phyloP scores from a whole-genome alignment of 2,329 filamentous ascomycete species.

The Emergomyces pasteurianus region DNA sequence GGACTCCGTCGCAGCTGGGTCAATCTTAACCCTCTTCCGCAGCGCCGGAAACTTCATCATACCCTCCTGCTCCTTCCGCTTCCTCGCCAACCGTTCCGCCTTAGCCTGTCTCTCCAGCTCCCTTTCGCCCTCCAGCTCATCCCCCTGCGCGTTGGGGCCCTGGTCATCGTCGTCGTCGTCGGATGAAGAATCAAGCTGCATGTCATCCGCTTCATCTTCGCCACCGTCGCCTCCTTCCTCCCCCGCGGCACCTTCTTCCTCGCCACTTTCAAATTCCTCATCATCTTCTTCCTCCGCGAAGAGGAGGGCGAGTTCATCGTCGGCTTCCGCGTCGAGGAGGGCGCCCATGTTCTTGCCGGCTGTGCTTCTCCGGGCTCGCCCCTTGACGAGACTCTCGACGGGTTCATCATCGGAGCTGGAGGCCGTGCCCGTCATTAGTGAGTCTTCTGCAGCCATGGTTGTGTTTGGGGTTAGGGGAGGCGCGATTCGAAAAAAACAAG shows the following conservation, averaged over 20 bases:
- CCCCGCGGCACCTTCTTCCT: constrained; percentile 48
- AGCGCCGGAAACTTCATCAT: constrained; percentile 46
- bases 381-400: constrained; percentile 52
- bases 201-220: constrained; percentile 54
- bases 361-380: constrained; percentile 63
- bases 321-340: constrained; percentile 62
- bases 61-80: constrained; percentile 67
- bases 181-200: constrained; percentile 74
- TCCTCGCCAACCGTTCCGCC: constrained; percentile 56
- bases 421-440: not conserved
- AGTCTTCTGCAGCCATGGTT: not conserved
- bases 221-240: constrained; percentile 32
- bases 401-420: not conserved
- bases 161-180: constrained; percentile 73
- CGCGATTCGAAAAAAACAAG: not conserved
- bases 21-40: constrained; percentile 63
- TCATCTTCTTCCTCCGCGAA: constrained; percentile 64
- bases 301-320: constrained; percentile 56
- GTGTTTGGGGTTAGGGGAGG: not conserved
- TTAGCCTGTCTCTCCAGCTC: constrained; percentile 69
- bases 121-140: constrained; percentile 77
- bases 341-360: constrained; percentile 75
- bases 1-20: constrained; percentile 14
- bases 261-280: constrained; percentile 29
- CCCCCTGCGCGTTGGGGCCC: constrained; percentile 39